Evolutionary conservation across 1,139 yeast genomes (phyloP), one percentile per base, ranked within the genome.

Genomic region (Candida mesenterica): DNA sequence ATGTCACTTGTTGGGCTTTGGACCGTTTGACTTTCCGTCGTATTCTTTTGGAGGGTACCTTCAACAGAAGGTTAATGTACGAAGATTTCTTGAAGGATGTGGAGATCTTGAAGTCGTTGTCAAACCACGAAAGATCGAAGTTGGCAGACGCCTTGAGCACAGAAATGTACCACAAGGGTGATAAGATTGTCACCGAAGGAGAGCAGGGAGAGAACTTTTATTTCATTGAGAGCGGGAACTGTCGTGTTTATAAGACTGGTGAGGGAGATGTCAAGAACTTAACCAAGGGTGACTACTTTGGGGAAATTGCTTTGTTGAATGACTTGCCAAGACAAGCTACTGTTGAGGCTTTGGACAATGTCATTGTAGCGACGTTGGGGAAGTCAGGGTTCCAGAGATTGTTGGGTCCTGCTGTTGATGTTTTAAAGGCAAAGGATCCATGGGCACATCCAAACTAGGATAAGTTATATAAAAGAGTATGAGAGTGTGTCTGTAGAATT

Each of bases 321-420:
- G 96, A 92, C 54, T 70, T 82, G 43, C 97, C 97, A 43, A 79
- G 98, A 62, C 95, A 88, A 59, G 98, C 98, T 23, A 85, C 97
- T 4, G 94, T 92, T 28, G 79, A 75, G 38, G 96, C 97, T 2
- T 65, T 74, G 23, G 77, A 84, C 38, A 73, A 74, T 34, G 82
- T 92, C 18, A 85, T 86, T 52, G 96, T 90, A 32, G 97, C 95
- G 18, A 84, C 94, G 3, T 73, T 92, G 50, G 95, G 89, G 43
- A 89, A 90, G 65, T 77, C 85, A 41, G 98, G 97, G 0, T 92
- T 92, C 70, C 92, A 89, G 61, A 78, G 97, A 61, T 72, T 92
- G 48, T 74, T 92, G 47, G 98, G 98, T 2, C 96, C 96, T 24
- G 96, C 87, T 1, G 95, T 89, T 16, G 85, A 77, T 38, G 86